Conservation (phyloP, 2,329 filamentous ascomycete species). For the Cercospora sesami region DNA sequence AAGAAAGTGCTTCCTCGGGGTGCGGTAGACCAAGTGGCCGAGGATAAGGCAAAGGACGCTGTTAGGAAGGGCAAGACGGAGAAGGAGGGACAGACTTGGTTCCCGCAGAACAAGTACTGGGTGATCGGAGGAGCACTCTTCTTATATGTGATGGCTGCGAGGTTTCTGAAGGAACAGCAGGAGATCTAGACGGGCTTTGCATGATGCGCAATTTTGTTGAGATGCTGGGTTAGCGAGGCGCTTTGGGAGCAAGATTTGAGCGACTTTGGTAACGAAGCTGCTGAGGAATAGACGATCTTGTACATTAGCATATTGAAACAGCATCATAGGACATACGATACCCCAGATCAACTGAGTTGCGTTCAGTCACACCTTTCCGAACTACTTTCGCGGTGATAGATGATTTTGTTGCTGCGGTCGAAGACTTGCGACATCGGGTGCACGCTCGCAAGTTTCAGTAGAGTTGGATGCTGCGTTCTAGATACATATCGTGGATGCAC, state of each 20-base stretch:
- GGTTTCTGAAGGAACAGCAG: slow-evolving; percentile 62
- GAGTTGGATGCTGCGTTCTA: not conserved
- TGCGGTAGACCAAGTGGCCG: slow-evolving; percentile 65
- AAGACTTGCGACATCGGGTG: not conserved
- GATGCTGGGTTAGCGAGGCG: not conserved
- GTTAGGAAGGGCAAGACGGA: slow-evolving; percentile 77
- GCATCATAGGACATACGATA: not conserved
- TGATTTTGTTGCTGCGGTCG: not conserved
- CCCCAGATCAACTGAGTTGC: not conserved
- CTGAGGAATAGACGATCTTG: not conserved
- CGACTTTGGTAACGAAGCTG: not conserved
- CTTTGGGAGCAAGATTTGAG: not conserved
- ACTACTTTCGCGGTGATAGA: not conserved
- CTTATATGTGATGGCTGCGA: slow-evolving; percentile 77
- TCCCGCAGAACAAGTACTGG: slow-evolving; percentile 75
- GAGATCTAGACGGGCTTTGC: slow-evolving; percentile 5
- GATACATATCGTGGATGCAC: not conserved
- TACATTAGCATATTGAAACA: not conserved
- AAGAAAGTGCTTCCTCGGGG: slow-evolving; percentile 45
- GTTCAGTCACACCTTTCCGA: not conserved
- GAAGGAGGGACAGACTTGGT: slow-evolving; percentile 79
- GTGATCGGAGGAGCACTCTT: slow-evolving; percentile 71
- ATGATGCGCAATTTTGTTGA: not conserved
- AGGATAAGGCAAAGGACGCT: slow-evolving; percentile 63
- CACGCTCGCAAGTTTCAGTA: not conserved